These are phyloP conservation scores for Volutella citrinella DNA, from an alignment of 2,329 filamentous ascomycete species.

Conservation along the genomic window DNA sequence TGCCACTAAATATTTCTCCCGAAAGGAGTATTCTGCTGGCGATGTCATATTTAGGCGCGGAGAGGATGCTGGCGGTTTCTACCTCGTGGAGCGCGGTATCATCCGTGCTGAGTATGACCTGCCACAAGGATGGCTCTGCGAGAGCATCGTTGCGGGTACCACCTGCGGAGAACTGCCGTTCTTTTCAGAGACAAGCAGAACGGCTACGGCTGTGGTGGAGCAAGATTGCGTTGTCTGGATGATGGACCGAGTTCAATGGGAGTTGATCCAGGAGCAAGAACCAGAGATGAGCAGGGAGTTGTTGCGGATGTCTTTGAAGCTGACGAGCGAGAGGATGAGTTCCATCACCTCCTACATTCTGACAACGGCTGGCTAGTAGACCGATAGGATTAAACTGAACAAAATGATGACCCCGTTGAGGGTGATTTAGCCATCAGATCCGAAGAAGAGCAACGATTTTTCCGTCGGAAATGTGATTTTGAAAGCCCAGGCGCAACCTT, in stretches of 20 bases:
- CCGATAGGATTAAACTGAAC: slow-evolving; percentile 2
- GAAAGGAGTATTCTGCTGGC: slow-evolving; percentile 64
- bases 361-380: slow-evolving; percentile 43
- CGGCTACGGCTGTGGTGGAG: slow-evolving; percentile 82
- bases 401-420: no score
- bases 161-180: slow-evolving; percentile 96
- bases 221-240: slow-evolving; percentile 80
- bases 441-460: slow-evolving; percentile 4
- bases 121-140: slow-evolving; percentile 83
- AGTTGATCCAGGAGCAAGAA: slow-evolving; percentile 66
- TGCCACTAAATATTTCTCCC: slow-evolving; percentile 70
- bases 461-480: no score
- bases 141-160: slow-evolving; percentile 90
- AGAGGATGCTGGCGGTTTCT: slow-evolving; percentile 78
- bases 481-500: no score
- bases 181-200: slow-evolving; percentile 85
- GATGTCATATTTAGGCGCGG: slow-evolving; percentile 75
- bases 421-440: background rate
- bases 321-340: slow-evolving; percentile 90
- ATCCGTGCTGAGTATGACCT: slow-evolving; percentile 86
- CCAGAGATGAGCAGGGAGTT: slow-evolving; percentile 80
- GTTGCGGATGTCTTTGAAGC: slow-evolving; percentile 81
- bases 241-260: slow-evolving; percentile 71
- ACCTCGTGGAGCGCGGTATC: slow-evolving; percentile 85
- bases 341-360: slow-evolving; percentile 58